phyloP scores from a whole-genome alignment of 768 basidiomycete species.

The Pholiota microspora region DNA sequence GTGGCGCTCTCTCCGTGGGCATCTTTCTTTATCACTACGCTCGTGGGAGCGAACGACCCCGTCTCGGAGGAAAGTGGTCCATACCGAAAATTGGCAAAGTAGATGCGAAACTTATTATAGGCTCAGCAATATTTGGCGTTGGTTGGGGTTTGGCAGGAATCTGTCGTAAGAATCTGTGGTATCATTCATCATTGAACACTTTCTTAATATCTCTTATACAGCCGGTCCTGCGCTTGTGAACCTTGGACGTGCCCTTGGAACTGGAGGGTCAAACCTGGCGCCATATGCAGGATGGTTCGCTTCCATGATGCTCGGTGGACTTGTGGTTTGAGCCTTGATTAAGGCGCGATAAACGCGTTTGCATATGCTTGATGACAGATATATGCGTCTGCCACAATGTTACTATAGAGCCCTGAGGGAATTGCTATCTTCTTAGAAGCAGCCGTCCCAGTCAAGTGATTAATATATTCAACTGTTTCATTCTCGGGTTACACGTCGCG shows the following conservation, averaged over 20 bases:
- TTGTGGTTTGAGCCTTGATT: constrained; percentile 23
- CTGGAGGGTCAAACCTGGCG: constrained; percentile 26
- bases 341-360: background rate
- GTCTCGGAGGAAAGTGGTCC: constrained; percentile 43
- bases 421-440: background rate
- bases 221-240: constrained; percentile 66
- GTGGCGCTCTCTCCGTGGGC: constrained; percentile 47
- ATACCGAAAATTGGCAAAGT: constrained; percentile 39
- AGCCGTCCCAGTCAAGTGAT: background rate
- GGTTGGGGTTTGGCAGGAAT: constrained; percentile 63
- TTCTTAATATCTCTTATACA: constrained; percentile 18
- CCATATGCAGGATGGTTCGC: constrained; percentile 40
- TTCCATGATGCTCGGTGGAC: constrained; percentile 38
- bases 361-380: background rate
- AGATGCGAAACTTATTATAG: constrained; percentile 44
- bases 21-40: constrained; percentile 42
- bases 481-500: too few relatives aligned
- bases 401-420: too few relatives aligned
- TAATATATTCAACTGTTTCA: background rate
- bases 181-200: background rate
- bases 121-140: constrained; percentile 56
- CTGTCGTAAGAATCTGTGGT: constrained; percentile 46
- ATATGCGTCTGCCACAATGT: background rate
- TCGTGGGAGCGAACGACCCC: constrained; percentile 34
- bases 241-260: constrained; percentile 46